Conservation (phyloP, 2,329 filamentous ascomycete genomes). For the Chalaropsis thielavioides region DNA sequence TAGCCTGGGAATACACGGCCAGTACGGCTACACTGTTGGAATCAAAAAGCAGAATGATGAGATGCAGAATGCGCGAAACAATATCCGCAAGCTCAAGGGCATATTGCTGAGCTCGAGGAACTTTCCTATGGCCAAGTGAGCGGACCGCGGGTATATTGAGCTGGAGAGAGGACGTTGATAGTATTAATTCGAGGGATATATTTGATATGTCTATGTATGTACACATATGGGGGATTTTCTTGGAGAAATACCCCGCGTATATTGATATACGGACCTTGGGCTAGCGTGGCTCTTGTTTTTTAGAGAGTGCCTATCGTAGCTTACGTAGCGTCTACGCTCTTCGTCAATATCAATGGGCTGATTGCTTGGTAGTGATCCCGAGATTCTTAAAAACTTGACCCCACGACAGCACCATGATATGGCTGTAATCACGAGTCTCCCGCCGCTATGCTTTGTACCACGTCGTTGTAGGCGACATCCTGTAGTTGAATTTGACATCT, state of each 20-base stretch:
- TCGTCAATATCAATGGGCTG: background rate
- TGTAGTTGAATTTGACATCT: background rate
- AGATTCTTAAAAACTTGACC: background rate
- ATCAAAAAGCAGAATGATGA: conserved; percentile 40
- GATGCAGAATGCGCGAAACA: conserved; percentile 56
- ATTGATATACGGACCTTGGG: background rate
- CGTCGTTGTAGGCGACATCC: background rate
- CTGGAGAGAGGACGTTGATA: background rate
- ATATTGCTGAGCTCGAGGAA: conserved; percentile 59
- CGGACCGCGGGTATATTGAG: background rate
- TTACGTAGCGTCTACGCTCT: background rate
- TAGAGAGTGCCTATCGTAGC: background rate
- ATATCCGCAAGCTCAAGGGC: conserved; percentile 67
- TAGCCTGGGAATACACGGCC: conserved; percentile 6
- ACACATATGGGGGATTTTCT: background rate
- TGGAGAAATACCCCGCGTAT: background rate
- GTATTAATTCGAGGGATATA: background rate
- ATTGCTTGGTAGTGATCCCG: background rate
- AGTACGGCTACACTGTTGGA: conserved; percentile 11
- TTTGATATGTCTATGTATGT: background rate
- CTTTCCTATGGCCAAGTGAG: conserved; percentile 39
- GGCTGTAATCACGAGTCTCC: background rate
- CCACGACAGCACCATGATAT: background rate
- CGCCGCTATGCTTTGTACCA: background rate
- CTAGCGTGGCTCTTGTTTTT: background rate